A percentile compares a stretch with the other conserved stretches of the same genome.
Conservation (phyloP, 768 basidiomycete genomes). For the Asterophora lycoperdoides region DNA sequence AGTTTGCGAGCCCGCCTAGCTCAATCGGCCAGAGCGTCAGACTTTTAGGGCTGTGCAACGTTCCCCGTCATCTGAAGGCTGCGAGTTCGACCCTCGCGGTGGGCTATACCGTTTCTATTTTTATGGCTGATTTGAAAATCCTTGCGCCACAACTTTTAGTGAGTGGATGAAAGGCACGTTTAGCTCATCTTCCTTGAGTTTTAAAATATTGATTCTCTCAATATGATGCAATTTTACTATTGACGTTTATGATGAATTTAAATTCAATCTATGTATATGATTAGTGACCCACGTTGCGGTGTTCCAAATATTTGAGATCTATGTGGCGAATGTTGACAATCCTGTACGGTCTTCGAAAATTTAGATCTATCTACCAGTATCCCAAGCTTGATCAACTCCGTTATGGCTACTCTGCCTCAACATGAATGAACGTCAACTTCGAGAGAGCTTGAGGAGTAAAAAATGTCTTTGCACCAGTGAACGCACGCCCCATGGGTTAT, state of each 20-base stretch:
- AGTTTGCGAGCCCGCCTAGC: constrained; percentile 49
- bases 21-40: constrained; percentile 66
- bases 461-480: constrained; percentile 92
- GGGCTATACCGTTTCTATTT: neutral
- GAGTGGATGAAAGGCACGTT: too few relatives aligned
- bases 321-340: too few relatives aligned
- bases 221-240: too few relatives aligned
- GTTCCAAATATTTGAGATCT: too few relatives aligned
- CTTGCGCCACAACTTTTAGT: neutral
- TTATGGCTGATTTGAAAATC: neutral
- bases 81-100: constrained; percentile 10
- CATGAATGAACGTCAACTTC: neutral
- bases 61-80: neutral
- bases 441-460: too few relatives aligned
- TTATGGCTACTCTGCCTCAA: constrained; percentile 89
- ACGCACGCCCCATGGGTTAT: constrained; percentile 87
- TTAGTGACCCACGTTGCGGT: too few relatives aligned
- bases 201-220: too few relatives aligned
- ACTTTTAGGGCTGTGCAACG: constrained; percentile 34
- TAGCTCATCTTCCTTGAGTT: too few relatives aligned
- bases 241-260: too few relatives aligned
- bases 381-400: constrained; percentile 92
- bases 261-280: too few relatives aligned
- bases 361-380: constrained; percentile 77
- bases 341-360: too few relatives aligned